Base-by-base conservation (phyloP, 2,329 filamentous ascomycete species). In the Rutstroemia sp. region DNA sequence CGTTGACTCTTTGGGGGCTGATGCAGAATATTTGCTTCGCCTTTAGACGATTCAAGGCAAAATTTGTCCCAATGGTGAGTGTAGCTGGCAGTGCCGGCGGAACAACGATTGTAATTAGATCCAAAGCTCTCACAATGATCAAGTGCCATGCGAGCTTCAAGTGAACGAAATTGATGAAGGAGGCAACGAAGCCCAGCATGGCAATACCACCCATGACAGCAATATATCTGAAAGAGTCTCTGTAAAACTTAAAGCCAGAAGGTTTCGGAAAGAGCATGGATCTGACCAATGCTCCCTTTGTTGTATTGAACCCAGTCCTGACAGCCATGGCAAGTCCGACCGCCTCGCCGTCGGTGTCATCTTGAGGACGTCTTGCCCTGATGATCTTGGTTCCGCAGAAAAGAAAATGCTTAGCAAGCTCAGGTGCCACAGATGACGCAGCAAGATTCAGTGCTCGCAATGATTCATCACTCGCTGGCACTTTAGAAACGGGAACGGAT, bases 191-290 rank as follows among this genome's bases (percentile, higher is more conserved):
- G 0, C 95, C 94, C 50, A 97, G 71, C 49, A 85, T 74, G 21
- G 94, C 95, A 64, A 99, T 86, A 44, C 84, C 75, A 5, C 82
- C 92, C 94, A 99, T 99, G 58, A 99, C 94, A 4, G 89, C 91
- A 58, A 99, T 97, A 70, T 99, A 99, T 21, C 92, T 84, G 73
- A 99, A 99, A 0, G 92, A 96, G 71, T 99, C 94, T 44, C 90
- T 84, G 71, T 99, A 99, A 70, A 99, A 99, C 67, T 95, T 97
- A 81, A 99, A 99, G 0, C 92, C 92, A 0, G 92, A 96, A 1
- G 94, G 94, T 68, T 99, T 99, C 0, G 94, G 95, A 69, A 99
- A 99, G 39, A 99, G 80, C 92, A 99, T 99, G 0, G 94, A 97
- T 23, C 94, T 87, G 58, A 99, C 91, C 17, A 99, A 76, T 9